These are phyloP conservation scores for Kuraishia floccosa DNA, from an alignment of 805 yeast genomes.

Conservation along the genomic window DNA sequence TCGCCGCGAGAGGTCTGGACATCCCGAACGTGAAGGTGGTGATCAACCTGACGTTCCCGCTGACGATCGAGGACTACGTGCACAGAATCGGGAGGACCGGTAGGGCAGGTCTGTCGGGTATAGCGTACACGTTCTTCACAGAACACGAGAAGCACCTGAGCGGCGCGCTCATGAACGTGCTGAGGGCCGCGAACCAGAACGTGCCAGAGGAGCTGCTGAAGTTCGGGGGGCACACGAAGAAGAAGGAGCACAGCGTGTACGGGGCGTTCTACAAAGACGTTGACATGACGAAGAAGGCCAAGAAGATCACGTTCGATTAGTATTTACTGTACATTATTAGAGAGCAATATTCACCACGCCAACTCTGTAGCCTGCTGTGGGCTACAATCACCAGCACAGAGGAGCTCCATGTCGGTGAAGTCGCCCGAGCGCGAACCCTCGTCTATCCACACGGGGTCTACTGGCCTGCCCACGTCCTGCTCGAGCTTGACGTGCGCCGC, in stretches of 20 bases:
- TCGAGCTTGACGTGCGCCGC: too few relatives aligned
- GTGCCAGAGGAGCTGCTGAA: conserved; percentile 93
- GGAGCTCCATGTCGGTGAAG: too few relatives aligned
- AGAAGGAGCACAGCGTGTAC: conserved; percentile 95
- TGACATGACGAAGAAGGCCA: conserved; percentile 73
- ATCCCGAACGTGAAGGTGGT: conserved; percentile 96
- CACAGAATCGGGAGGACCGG: conserved; percentile 98
- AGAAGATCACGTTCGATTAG: conserved; percentile 76
- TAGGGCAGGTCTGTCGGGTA: conserved; percentile 92
- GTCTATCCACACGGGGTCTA: too few relatives aligned
- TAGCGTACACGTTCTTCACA: conserved; percentile 91
- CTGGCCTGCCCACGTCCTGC: too few relatives aligned
- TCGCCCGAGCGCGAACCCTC: too few relatives aligned
- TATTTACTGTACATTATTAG: background rate
- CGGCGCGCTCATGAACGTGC: conserved; percentile 86
- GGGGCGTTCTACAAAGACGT: conserved; percentile 96
- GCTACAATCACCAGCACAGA: too few relatives aligned
- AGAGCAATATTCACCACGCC: too few relatives aligned
- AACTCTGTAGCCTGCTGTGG: too few relatives aligned
- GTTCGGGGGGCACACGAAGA: conserved; percentile 96
- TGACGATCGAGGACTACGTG: conserved; percentile 93
- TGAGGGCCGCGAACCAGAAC: conserved; percentile 88
- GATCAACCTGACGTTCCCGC: conserved; percentile 90
- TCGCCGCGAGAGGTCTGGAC: conserved; percentile 95
- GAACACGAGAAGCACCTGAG: conserved; percentile 94